Evolutionary conservation across 495 filamentous ascomycete genomes (phyloP), one percentile per base, ranked within the genome.

Genomic region (Penicillium cinerascens): DNA sequence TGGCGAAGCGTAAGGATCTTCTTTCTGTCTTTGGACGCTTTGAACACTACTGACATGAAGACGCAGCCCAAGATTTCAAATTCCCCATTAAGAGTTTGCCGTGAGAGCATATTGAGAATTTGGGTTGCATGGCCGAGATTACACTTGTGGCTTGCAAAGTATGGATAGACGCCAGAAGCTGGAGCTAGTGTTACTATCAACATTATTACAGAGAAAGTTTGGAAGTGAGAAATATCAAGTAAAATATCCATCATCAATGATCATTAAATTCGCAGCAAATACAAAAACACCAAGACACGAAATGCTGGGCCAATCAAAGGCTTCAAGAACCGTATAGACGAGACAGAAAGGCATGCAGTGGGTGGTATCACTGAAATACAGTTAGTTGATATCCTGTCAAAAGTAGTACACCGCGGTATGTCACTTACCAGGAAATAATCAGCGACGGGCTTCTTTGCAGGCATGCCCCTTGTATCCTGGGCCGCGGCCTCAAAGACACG

Each of bases 401-500:
- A 27, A 13, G 13, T 17, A 11, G 16, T 11, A 39, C 10, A 15
- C 8, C 6, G 23, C n/a, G 20, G 22, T 9, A 13, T 37, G 16
- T 20, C 26, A 53, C 69, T 69, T 49, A 81, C 78, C 78, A 98
- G 75, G 65, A 98, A 98, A 78, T 98, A 98, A 74, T 97, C 92
- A 58, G 91, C 92, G 54, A 93, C 87, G 41, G 93, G 93, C 73
- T 97, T 97, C 80, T 98, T 98, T 39, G 93, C 93, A 63, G 93
- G 93, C 93, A 98, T 97, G 11, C 93, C 93, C 68, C 95, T 83
- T 37, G 87, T 87, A 70, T 97, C 93, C 77, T 98, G 93, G 59
- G 93, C 89, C 57, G 93, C 93, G 1, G 95, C 95, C 62, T 97
- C 91, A 70, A 97, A 98, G 9, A 98, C 93, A 41, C 93, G 75